Base-by-base conservation (phyloP, 148 eudicot genomes). In the Silene conica region DNA sequence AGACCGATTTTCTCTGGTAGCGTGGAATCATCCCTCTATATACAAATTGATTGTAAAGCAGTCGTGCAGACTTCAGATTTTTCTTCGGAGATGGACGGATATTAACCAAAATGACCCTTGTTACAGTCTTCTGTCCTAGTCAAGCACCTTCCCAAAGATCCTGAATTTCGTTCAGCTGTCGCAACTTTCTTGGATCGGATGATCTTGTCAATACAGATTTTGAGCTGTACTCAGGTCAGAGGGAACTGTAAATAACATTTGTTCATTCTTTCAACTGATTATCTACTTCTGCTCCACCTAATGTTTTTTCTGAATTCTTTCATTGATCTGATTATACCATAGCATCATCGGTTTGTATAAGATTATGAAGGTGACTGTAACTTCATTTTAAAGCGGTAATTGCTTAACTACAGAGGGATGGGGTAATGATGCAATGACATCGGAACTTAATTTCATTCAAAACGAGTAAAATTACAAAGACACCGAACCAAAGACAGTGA, bases 21-120 rank as follows among this genome's bases (percentile, higher is more conserved):
- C 87, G 52, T 80, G 84, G 82, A 73, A 84, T 18, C 78, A 84
- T 69, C 87, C 83, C 25, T 77, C 83, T 23, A 86, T 81, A 9
- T 83, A 76, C 22, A 70, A 80, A 23, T 63, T 87, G 50, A 85
- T 87, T 65, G 43, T 72, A 55, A 77, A 85, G 54, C 90, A 87
- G 80, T 87, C 90, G 20, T 81, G 86, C 74, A 79, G 82, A 67
- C 63, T 86, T 60, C 79, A 41, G 13, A 52, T 45, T 67, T 46
- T 79, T 45, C 38, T 72, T 41, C 60, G 77, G 83, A 73, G 66
- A 50, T 68, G 19, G 38, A 64, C 38, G 46, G 77, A 70, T 46
- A 66, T 74, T 3, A 68, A 69, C 46, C 63, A 54, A 50, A 62
- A 77, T 22, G 83, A 80, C 75, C 74, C 70, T 74, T 85, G 85